These are phyloP conservation scores for Trichoderma atrobrunneum DNA, from an alignment of 2,329 filamentous ascomycete species.

Conservation along the genomic window DNA sequence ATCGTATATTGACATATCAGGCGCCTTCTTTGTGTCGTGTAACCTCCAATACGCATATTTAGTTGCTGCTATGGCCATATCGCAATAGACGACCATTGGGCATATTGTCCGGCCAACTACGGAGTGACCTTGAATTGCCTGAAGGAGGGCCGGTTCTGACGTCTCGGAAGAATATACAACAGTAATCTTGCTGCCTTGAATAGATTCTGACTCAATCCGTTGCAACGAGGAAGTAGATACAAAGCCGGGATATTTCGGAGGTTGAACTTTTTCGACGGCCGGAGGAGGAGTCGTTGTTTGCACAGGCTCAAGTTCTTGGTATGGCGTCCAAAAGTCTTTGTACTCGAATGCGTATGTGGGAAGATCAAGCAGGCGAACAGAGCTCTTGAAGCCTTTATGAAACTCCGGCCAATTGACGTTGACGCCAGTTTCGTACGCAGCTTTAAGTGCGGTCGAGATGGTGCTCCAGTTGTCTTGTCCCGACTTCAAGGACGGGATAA, in stretches of 20 bases:
- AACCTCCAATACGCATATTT: not conserved
- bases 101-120: not conserved
- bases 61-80: not conserved
- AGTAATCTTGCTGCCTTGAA: not conserved
- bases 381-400: not conserved
- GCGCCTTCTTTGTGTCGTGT: not conserved
- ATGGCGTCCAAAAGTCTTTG: slow-evolving; percentile 1
- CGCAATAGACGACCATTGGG: not conserved
- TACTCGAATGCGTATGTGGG: slow-evolving; percentile 5
- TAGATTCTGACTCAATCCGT: not conserved
- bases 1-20: not conserved
- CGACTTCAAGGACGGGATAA: not conserved
- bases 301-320: not conserved
- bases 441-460: not conserved
- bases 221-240: not conserved
- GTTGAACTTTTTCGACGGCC: not conserved
- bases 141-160: not conserved
- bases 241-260: not conserved
- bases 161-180: not conserved
- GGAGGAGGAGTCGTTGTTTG: not conserved
- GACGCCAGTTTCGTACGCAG: not conserved
- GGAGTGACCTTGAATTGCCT: not conserved
- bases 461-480: not conserved
- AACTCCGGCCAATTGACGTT: not conserved
- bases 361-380: not conserved